Conservation (phyloP, 352 stramenopile genomes). For the Globisporangium alternatum region DNA sequence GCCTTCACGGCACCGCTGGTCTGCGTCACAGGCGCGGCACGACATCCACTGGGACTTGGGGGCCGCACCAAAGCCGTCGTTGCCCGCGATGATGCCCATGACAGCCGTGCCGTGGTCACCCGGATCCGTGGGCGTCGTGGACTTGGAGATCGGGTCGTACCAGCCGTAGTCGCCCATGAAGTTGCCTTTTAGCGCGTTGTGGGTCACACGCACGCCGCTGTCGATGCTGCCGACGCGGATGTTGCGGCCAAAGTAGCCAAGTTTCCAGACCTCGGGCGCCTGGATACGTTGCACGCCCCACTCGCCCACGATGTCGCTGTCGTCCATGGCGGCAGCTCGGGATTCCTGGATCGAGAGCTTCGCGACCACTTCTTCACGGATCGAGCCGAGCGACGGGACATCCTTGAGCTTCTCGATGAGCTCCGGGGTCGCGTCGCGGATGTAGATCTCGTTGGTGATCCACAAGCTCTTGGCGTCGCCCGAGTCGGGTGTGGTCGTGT, state of each 20-base stretch:
- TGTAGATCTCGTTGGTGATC: slow-evolving; percentile 48
- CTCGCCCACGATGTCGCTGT: slow-evolving; percentile 22
- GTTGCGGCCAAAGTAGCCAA: slow-evolving; percentile 30
- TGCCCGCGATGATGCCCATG: slow-evolving; percentile 32
- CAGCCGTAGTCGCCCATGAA: slow-evolving; percentile 42
- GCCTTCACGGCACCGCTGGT: slow-evolving; percentile 27
- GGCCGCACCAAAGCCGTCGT: slow-evolving; percentile 31
- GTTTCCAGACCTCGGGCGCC: slow-evolving; percentile 35
- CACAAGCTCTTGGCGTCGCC: slow-evolving; percentile 31
- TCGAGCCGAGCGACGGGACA: slow-evolving; percentile 27
- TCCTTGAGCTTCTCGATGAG: slow-evolving; percentile 32
- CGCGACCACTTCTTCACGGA: slow-evolving; percentile 25
- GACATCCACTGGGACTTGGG: slow-evolving; percentile 38
- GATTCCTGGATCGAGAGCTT: slow-evolving; percentile 17
- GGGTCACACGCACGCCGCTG: slow-evolving; percentile 36
- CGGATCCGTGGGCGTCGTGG: slow-evolving; percentile 28
- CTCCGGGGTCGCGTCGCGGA: slow-evolving; percentile 31
- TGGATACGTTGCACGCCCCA: slow-evolving; percentile 44
- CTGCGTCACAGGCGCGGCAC: slow-evolving; percentile 35
- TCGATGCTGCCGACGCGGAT: slow-evolving; percentile 49
- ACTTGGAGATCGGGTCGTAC: slow-evolving; percentile 40
- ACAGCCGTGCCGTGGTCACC: slow-evolving; percentile 36
- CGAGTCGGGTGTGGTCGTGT: slow-evolving; percentile 8
- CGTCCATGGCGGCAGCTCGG: slow-evolving; percentile 13
- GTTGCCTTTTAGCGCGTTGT: slow-evolving; percentile 30